Base-by-base conservation (phyloP, 371 early-diverging fungal genomes). In the Lichtheimia corymbifera region DNA sequence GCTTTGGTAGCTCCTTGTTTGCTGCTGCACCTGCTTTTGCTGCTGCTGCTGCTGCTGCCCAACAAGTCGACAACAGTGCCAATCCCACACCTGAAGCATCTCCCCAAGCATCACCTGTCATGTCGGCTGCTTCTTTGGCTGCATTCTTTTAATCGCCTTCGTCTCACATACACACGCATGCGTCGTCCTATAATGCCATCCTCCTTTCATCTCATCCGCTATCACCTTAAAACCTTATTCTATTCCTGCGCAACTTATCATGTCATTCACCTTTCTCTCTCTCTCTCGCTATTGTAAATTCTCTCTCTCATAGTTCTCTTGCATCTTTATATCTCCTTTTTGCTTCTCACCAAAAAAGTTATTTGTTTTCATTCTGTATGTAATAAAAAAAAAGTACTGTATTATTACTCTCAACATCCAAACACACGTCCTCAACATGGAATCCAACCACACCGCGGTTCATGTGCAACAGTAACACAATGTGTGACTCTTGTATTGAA, bases 1-100 rank as follows among this genome's bases (percentile, higher is more conserved):
- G 65, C n/a, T 75, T 78, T 70, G 73, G 76, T 20, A 70, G 75
- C 13, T 64, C 75, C 14, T 50, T 78, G 17, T 75, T 75, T 22
- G 28, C 51, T 20, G 40, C 63, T n/a, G 35, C 61, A 6, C 66
- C 64, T 25, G 63, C 66, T 35, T 49, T 62, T 53, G 62, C 65
- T 51, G 64, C 60, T 45, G 52, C 45, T 12, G n/a, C 55, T 55
- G 24, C 62, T 20, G 53, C 62, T 28, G 42, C 53, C n/a, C 42
- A 57, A 28, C 42, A 53, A 22, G 5, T 47, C 22, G 47, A 47
- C 45, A 28, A 28, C 35, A 62, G 49, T 55, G 35, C 50, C 13
- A 27, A 53, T 22, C 44, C 53, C 24, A n/a, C 59, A 20, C 62
- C 65, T 43, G 62, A 59, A 40, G 44, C 47, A 35, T 60, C 63